These are phyloP conservation scores for Lecanicillium sp. DNA, from an alignment of 2,329 filamentous ascomycete genomes.

Conservation along the genomic window DNA sequence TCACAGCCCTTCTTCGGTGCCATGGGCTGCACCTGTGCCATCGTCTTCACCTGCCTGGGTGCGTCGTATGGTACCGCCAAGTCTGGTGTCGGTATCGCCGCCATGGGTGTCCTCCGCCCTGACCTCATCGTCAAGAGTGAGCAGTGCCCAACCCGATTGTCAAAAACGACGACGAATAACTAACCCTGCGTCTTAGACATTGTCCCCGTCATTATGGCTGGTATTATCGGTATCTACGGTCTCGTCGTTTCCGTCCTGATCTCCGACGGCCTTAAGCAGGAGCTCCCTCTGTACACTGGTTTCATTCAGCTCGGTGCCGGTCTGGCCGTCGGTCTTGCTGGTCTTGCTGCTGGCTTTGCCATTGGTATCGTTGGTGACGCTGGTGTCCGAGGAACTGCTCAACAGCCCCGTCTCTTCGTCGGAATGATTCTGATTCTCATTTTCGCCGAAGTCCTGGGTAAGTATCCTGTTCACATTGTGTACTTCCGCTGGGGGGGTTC, in stretches of 20 bases:
- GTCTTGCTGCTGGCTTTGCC: conserved; percentile 78
- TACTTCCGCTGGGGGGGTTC: no score
- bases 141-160: conserved; percentile 22
- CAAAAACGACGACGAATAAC: conserved; percentile 4
- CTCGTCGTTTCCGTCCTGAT: conserved; percentile 83
- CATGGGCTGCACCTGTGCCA: conserved; percentile 95
- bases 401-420: conserved; percentile 82
- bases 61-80: conserved; percentile 98
- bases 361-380: conserved; percentile 86
- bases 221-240: conserved; percentile 99
- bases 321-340: conserved; percentile 72
- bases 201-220: conserved; percentile 99
- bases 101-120: conserved; percentile 95
- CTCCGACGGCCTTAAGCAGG: conserved; percentile 68
- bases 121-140: conserved; percentile 99
- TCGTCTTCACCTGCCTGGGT: conserved; percentile 93
- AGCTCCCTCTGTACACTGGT: conserved; percentile 67
- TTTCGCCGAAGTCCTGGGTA: conserved; percentile 98
- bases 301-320: conserved; percentile 83
- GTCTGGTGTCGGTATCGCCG: conserved; percentile 96
- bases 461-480: no score
- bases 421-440: conserved; percentile 99
- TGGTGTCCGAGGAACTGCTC: conserved; percentile 78
- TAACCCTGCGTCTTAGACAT: conserved; percentile 59
- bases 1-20: conserved; percentile 82